A percentile compares a stretch with the other conserved stretches of the same genome.
phyloP scores from a whole-genome alignment of 805 yeast species.

The Candida parachauliodes region DNA sequence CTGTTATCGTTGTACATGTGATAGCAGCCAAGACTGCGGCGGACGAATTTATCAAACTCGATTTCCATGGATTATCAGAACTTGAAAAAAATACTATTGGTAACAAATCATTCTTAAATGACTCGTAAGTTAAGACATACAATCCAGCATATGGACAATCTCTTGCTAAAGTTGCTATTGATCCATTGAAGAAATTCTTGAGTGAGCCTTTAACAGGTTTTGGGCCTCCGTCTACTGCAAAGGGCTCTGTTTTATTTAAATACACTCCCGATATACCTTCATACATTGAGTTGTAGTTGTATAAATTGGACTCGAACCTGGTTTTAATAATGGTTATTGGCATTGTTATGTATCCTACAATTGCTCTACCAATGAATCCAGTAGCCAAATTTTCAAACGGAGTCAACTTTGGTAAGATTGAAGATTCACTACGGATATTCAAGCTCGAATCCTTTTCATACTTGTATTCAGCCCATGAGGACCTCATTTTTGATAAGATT shows the following conservation, averaged over 20 bases:
- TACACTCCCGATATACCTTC: slow-evolving; percentile 61
- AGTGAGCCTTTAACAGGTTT: slow-evolving; percentile 29
- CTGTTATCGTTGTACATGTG: slow-evolving; percentile 79
- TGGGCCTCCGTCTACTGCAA: background rate
- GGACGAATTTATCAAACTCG: slow-evolving; percentile 51
- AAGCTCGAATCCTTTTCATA: slow-evolving; percentile 1
- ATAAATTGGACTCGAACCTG: slow-evolving; percentile 78
- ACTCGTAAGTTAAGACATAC: slow-evolving; percentile 81
- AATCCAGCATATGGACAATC: slow-evolving; percentile 98
- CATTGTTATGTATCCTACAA: slow-evolving; percentile 87
- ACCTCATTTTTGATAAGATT: slow-evolving; percentile 60
- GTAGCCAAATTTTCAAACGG: slow-evolving; percentile 65
- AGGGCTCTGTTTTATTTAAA: slow-evolving; percentile 14
- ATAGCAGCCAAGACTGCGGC: slow-evolving; percentile 82
- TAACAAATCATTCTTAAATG: slow-evolving; percentile 53
- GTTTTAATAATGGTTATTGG: slow-evolving; percentile 91
- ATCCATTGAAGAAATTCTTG: slow-evolving; percentile 79
- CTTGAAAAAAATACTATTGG: slow-evolving; percentile 29
- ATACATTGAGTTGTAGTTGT: slow-evolving; percentile 59
- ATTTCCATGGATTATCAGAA: slow-evolving; percentile 5
- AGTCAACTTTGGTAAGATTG: slow-evolving; percentile 64
- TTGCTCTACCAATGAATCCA: slow-evolving; percentile 76
- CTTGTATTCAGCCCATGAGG: slow-evolving; percentile 38
- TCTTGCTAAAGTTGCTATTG: slow-evolving; percentile 78
- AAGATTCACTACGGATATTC: slow-evolving; percentile 9